These are phyloP conservation scores for Prunella vulgaris DNA, from an alignment of 257 asterid species.

Conservation along the genomic window DNA sequence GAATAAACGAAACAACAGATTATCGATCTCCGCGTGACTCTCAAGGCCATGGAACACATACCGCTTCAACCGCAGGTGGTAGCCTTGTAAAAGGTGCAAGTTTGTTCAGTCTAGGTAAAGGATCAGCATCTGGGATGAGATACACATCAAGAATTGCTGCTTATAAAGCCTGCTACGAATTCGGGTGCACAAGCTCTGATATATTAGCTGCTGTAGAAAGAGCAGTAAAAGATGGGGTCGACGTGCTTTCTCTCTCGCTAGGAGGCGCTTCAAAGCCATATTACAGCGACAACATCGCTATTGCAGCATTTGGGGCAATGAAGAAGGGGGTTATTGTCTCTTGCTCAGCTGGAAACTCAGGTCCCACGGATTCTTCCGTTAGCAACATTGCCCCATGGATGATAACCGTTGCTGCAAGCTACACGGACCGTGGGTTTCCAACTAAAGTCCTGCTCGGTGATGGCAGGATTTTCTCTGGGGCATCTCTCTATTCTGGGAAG, in stretches of 20 bases:
- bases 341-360: constrained; percentile 65
- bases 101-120: constrained; percentile 50
- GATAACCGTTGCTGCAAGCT: constrained; percentile 75
- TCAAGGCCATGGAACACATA: constrained; percentile 74
- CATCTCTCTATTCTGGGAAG: constrained; percentile 53
- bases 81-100: constrained; percentile 42
- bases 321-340: constrained; percentile 49
- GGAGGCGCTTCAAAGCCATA: constrained; percentile 51
- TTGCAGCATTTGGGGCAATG: constrained; percentile 67
- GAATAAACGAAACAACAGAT: constrained; percentile 46
- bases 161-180: constrained; percentile 57
- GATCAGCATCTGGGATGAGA: constrained; percentile 61
- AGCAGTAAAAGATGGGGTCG: constrained; percentile 64
- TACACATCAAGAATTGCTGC: constrained; percentile 61
- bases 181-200: constrained; percentile 58
- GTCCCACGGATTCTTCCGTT: constrained; percentile 48
- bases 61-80: constrained; percentile 72
- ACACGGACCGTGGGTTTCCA: constrained; percentile 48
- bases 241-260: constrained; percentile 57
- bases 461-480: constrained; percentile 41
- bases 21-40: constrained; percentile 64
- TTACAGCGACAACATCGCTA: constrained; percentile 44
- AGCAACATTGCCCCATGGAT: constrained; percentile 76
- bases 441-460: constrained; percentile 43
- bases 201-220: constrained; percentile 66